These are phyloP conservation scores for Diutina rugosa DNA, from an alignment of 1,139 yeast genomes.

Conservation along the genomic window DNA sequence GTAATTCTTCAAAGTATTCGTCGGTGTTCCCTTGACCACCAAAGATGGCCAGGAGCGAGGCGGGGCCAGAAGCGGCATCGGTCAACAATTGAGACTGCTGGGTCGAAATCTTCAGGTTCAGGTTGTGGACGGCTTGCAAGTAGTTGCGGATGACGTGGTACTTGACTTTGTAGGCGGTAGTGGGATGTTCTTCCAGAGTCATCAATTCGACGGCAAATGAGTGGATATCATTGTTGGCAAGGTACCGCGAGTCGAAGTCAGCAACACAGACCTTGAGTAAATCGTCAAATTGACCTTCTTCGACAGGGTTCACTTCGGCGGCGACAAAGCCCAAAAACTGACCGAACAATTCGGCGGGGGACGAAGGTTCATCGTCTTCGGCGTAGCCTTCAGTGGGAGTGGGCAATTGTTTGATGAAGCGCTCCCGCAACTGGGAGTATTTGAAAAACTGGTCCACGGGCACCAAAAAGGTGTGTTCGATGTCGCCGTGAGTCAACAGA, in stretches of 20 bases:
- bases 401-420: slow-evolving; percentile 68
- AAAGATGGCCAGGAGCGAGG: slow-evolving; percentile 69
- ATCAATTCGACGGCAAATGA: slow-evolving; percentile 69
- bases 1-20: slow-evolving; percentile 92
- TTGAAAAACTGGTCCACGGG: slow-evolving; percentile 72
- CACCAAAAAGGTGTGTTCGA: slow-evolving; percentile 79
- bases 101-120: slow-evolving; percentile 13
- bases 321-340: slow-evolving; percentile 77
- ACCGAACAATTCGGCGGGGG: slow-evolving; percentile 77
- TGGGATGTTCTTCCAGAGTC: slow-evolving; percentile 34
- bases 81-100: slow-evolving; percentile 37
- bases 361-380: slow-evolving; percentile 79
- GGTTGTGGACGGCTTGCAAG: slow-evolving; percentile 51
- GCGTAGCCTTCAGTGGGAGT: slow-evolving; percentile 74
- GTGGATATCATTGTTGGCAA: slow-evolving; percentile 56
- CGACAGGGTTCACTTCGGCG: slow-evolving; percentile 31
- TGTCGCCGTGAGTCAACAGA: slow-evolving; percentile 69
- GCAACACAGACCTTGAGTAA: slow-evolving; percentile 54
- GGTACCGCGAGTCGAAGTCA: slow-evolving; percentile 6
- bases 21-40: slow-evolving; percentile 99
- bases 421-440: slow-evolving; percentile 81
- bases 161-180: slow-evolving; percentile 60
- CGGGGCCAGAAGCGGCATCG: slow-evolving; percentile 31
- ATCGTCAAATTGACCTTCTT: slow-evolving; percentile 46
- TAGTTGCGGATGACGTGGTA: slow-evolving; percentile 57